Base-by-base conservation (phyloP, 495 filamentous ascomycete species). In the Xylona heveae region DNA sequence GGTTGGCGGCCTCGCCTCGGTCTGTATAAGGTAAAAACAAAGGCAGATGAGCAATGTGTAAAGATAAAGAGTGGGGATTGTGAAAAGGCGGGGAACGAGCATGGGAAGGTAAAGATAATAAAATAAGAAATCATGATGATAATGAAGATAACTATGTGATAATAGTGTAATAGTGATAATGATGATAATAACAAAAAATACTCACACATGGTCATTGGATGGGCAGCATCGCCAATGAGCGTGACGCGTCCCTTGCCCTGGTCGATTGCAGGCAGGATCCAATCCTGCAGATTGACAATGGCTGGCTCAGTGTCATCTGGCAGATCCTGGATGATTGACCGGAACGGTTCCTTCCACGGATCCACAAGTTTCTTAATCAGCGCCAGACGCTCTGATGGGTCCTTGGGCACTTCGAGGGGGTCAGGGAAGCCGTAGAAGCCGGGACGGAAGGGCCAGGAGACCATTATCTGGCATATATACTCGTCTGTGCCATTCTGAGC, bases 1-100 rank as follows among this genome's bases (percentile, higher is more conserved):
- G 64, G 28, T 73, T 74, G 4, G 63, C 64, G 0, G 57, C 68
- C 48, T 74, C 68, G 4, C 68, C 68, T 19, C 65, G 52, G 37
- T 52, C 46, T 51, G 30, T 10, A 5, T 8, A 7, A 30, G 7
- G 30, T 30, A 13, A 34, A 23, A 12, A 38, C n/a, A n/a, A n/a
- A n/a, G n/a, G n/a, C n/a, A n/a, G n/a, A n/a, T n/a, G n/a, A 10
- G 28, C 15, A 39, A 17, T 9, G 25, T 19, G 20, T 21, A 6
- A 31, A 17, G 12, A 21, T 13, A 15, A 38, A 19, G 16, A 24
- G 24, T 34, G 27, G 6, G 13, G 22, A 21, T 14, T 2, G 17
- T 12, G 29, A 16, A 27, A 56, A 32, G 22, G n/a, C n/a, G n/a
- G 16, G 6, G 33, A 12, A 12, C 21, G 23, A 35, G 14, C 12